Evolutionary conservation across 1,139 yeast genomes (phyloP), one percentile per base, ranked within the genome.

Genomic region (Debaryomyces robertsiae): DNA sequence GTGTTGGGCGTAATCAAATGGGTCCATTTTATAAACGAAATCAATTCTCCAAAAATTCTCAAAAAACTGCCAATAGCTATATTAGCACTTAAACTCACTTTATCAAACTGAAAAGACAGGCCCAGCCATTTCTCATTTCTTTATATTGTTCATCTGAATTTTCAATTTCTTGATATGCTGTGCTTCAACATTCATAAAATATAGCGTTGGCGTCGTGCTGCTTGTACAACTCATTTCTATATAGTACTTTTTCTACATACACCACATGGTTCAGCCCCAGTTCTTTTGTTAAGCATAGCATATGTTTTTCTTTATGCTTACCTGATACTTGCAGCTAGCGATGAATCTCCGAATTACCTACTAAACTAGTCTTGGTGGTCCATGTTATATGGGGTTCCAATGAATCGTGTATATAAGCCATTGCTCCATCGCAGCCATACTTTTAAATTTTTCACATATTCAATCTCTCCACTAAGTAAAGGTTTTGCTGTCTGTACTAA

Each of bases 391-490:
- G 5, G 22, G 22, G 5, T 19, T 19, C 7, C 7, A 16, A 16
- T 18, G 16, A 16, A 36, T 37, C 32, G 40, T 37, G 43, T 33
- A 40, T 32, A 37, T 25, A 23, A 18, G 16, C n/a, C 10, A 13
- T 14, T 40, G 22, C 7, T 18, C 16, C 43, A 38, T 41, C 44
- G 41, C 44, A 41, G 41, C 38, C 35, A 35, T 30, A 17, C 18
- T 34, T 34, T 34, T 5, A 19, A 19, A 19, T 19, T 31, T 41
- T 35, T 24, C 16, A 39, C 23, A 30, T 33, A 29, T 28, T 28
- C 36, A 33, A 22, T 15, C 30, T 13, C 30, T 23, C 25, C 24
- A 31, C 11, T 18, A 31, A 31, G 22, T 7, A 19, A 19, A 7
- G 7, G 22, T 7, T 19, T 19, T 19, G 7, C 22, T 7, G 7